A percentile compares a stretch with the other conserved stretches of the same genome.
These are phyloP conservation scores for Debaryomyces sp. DNA, from an alignment of 1,139 yeast species.

Conservation along the genomic window DNA sequence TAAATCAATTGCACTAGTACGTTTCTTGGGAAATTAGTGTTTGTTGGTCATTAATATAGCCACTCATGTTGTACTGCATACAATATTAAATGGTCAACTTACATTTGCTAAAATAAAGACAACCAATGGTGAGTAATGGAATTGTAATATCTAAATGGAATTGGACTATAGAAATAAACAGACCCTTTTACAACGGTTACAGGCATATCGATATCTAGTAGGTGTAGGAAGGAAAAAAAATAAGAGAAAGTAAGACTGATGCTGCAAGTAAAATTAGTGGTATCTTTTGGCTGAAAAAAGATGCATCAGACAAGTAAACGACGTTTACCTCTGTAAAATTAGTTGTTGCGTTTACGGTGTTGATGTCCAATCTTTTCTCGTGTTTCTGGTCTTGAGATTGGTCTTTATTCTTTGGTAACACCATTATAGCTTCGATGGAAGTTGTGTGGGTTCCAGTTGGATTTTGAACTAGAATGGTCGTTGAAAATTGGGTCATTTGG, in stretches of 20 bases:
- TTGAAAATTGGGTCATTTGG: slow-evolving; percentile 7
- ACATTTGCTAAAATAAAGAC: background rate
- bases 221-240: background rate
- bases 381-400: background rate
- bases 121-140: background rate
- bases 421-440: slow-evolving; percentile 6
- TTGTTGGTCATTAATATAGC: slow-evolving; percentile 2
- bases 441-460: slow-evolving; percentile 7
- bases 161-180: background rate
- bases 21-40: background rate
- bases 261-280: background rate
- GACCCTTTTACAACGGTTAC: background rate
- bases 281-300: background rate
- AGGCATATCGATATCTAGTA: background rate
- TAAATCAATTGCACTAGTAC: background rate
- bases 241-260: background rate
- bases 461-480: slow-evolving; percentile 4
- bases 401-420: background rate
- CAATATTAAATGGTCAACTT: background rate
- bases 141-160: background rate
- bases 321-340: background rate
- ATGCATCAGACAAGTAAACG: background rate
- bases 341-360: background rate
- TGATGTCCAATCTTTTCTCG: background rate
- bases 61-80: background rate